A percentile compares a stretch with the other conserved stretches of the same genome.
These are phyloP conservation scores for Aspergillus udagawae DNA, from an alignment of 2,329 filamentous ascomycete genomes.

Conservation along the genomic window DNA sequence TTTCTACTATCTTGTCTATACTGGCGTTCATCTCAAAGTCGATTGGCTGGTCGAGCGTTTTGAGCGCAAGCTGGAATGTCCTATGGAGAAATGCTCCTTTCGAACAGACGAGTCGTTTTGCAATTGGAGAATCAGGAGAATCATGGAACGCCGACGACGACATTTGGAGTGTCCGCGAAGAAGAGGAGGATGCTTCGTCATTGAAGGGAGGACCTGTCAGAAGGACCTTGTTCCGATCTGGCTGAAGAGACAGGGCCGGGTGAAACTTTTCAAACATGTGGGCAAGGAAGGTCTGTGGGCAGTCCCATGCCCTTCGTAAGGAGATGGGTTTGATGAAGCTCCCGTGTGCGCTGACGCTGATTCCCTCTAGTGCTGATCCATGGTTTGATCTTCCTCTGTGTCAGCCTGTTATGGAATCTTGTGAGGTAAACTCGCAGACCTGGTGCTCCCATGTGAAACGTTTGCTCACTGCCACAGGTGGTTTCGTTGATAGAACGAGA, in stretches of 20 bases:
- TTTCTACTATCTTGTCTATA: slow-evolving; percentile 63
- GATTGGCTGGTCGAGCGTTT: slow-evolving; percentile 65
- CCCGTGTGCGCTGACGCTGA: background rate
- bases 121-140: slow-evolving; percentile 34
- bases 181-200: slow-evolving; percentile 34
- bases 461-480: background rate
- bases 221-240: slow-evolving; percentile 26
- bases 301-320: background rate
- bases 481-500: background rate
- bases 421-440: background rate
- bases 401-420: slow-evolving; percentile 14
- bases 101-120: slow-evolving; percentile 42
- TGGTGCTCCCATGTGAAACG: background rate
- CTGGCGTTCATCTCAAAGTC: slow-evolving; percentile 62
- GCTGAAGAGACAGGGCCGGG: slow-evolving; percentile 20
- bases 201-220: slow-evolving; percentile 33
- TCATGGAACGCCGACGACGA: slow-evolving; percentile 40
- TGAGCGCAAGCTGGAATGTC: slow-evolving; percentile 61
- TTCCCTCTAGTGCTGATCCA: slow-evolving; percentile 11
- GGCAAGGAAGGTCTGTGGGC: slow-evolving; percentile 28
- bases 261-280: slow-evolving; percentile 13
- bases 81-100: slow-evolving; percentile 47
- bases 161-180: slow-evolving; percentile 37
- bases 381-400: slow-evolving; percentile 10
- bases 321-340: background rate